Percentiles rank a stretch among this genome's conserved stretches.
Conservation (phyloP, 345 rosid genomes). For the Sapria himalayana region DNA sequence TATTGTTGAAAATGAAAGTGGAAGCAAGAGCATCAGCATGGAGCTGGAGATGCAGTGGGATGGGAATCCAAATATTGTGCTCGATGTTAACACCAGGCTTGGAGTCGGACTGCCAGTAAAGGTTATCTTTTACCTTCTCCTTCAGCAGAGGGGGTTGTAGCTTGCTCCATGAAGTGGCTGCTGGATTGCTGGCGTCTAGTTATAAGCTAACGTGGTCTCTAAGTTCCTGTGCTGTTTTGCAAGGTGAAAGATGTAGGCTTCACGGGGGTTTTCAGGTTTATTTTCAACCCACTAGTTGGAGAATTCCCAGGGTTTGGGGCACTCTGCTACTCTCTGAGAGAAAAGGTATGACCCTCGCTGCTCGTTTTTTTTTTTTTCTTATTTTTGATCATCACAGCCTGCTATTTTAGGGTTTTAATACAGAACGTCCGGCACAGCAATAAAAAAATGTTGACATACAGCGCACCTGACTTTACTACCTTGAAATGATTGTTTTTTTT, state of each 20-base stretch:
- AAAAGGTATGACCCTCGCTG: conserved; percentile 36
- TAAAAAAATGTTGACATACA: too few species aligned
- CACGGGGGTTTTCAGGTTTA: conserved; percentile 84
- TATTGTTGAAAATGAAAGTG: conserved; percentile 39
- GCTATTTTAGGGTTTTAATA: not conserved
- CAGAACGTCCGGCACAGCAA: too few species aligned
- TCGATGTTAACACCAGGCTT: conserved; percentile 46
- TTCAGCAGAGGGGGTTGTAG: not conserved
- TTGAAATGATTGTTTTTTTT: too few species aligned
- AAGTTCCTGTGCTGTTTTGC: conserved; percentile 1
- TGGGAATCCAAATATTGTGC: conserved; percentile 60
- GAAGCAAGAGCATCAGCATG: conserved; percentile 31
- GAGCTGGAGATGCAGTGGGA: conserved; percentile 96
- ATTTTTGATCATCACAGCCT: not conserved
- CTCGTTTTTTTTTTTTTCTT: not conserved
- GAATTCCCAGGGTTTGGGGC: conserved; percentile 89
- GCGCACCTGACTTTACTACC: too few species aligned
- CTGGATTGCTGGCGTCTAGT: not conserved
- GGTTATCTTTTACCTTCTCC: conserved; percentile 18
- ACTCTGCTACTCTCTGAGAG: conserved; percentile 49
- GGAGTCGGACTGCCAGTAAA: conserved; percentile 64
- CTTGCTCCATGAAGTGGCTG: too few species aligned
- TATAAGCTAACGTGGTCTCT: not conserved
- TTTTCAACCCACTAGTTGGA: conserved; percentile 65
- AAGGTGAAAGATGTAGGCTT: conserved; percentile 80